Conservation (phyloP, 2,329 filamentous ascomycete species). For the Colletotrichum karsti region DNA sequence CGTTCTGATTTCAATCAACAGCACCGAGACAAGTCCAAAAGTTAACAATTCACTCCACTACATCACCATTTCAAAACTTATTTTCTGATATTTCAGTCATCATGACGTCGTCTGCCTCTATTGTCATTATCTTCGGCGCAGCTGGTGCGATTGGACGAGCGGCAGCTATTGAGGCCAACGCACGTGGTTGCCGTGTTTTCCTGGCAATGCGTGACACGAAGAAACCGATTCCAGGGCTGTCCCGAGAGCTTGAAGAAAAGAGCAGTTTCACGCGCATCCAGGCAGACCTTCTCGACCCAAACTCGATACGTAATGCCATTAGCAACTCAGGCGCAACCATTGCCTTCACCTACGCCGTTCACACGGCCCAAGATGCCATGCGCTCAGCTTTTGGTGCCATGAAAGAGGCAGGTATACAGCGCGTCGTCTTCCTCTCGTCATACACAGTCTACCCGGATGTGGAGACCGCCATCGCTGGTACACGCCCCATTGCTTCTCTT, state of each 20-base stretch:
- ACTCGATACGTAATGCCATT: constrained; percentile 49
- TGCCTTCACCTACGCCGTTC: constrained; percentile 57
- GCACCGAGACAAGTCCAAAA: too few relatives aligned
- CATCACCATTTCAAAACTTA: not conserved
- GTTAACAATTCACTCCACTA: not conserved
- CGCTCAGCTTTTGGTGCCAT: constrained; percentile 47
- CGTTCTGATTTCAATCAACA: not conserved
- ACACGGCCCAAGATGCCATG: constrained; percentile 46
- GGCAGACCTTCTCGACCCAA: constrained; percentile 53
- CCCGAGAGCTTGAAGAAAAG: constrained; percentile 34
- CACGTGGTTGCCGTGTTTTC: constrained; percentile 50
- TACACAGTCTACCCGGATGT: constrained; percentile 38
- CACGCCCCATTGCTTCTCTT: constrained; percentile 43
- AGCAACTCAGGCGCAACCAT: constrained; percentile 47
- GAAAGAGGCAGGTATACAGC: constrained; percentile 50
- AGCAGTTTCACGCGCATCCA: constrained; percentile 45
- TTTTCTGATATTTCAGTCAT: not conserved
- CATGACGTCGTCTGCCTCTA: not conserved
- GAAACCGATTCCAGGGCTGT: constrained; percentile 45
- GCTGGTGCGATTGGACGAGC: constrained; percentile 54
- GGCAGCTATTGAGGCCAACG: constrained; percentile 46
- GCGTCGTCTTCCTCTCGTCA: constrained; percentile 55
- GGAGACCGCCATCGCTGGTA: constrained; percentile 33
- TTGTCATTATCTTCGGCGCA: constrained; percentile 57
- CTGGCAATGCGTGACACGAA: constrained; percentile 56